Evolutionary conservation across 164 flowering plant genomes (phyloP), one percentile per base, ranked within the genome.

Genomic region (Pachysandra terminalis): DNA sequence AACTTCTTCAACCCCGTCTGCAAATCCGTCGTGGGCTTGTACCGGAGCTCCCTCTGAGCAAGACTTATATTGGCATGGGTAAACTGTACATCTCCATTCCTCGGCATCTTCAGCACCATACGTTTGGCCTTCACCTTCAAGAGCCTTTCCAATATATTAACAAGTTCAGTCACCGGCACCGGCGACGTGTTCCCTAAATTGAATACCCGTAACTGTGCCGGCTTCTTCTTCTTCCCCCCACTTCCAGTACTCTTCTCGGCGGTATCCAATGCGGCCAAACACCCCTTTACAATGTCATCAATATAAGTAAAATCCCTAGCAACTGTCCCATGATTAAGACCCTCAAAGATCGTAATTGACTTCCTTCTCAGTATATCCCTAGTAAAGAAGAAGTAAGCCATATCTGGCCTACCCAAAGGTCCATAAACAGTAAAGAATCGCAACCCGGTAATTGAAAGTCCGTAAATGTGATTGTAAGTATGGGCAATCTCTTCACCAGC

Each of bases 321-420:
- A 24, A 93, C 98, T 0, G 93, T 89, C 2, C 89, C 96, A 72
- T 87, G 96, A 83, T 89, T 80, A 0, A 85, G 75, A 0, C 72
- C 90, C 64, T 93, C 98, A 68, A 90, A 93, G 59, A 93, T 87
- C 6, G 85, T 77, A 24, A 93, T 93, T 0, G 81, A 55, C 68
- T 86, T 90, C 55, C 96, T 92, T 61, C 82, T 81, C 86, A 93
- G 72, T 6, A 93, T 89, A 81, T 90, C 98, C 67, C 58, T 84
- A 0, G 96, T 89, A 74, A 93, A 93, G 75, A 92, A 90, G 86
- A 92, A 92, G 57, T 90, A 92, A 0, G 97, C 97, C 97, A 92
- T 92, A 65, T 92, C 97, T 1, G 97, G 97, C 60, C 97, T 79
- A 5, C 97, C 97, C 97, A 96, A 92, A 37, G 96, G 97, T 3